Evolutionary conservation across 179 eudicot genomes (phyloP), one percentile per base, ranked within the genome.

Genomic region (Amaranthus tricolor): DNA sequence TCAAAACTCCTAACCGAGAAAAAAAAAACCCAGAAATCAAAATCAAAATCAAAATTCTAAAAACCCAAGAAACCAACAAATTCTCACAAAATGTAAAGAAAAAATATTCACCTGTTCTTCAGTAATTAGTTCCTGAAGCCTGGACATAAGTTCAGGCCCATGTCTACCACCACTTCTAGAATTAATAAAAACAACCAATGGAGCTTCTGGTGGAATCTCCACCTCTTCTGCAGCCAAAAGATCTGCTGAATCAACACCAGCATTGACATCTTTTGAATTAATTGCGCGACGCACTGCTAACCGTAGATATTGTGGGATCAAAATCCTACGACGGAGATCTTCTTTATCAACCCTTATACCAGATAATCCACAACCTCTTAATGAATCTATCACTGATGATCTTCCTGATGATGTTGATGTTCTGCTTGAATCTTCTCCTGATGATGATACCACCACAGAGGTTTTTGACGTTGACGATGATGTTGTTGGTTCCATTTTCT

Each of bases 131-230:
- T 88, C 88, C 74, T 90, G 90, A 3, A 94, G 84, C 68, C 97
- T 74, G 7, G 60, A 80, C 79, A 71, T 92, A 50, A 95, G 89
- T 54, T 82, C 87, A 4, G 93, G 89, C 0, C 99, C 98, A 64
- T 93, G 94, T 5, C 97, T 81, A 4, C 99, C 99, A 14, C 98
- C 98, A 68, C 99, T 95, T 54, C 80, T 79, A 3, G 99, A 84
- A 80, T 95, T 93, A 17, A 95, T 82, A 66, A 93, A 95, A 8
- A 93, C 92, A 3, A 91, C 86, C 63, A 91, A 5, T 7, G 99
- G 98, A 14, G 77, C 56, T 55, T 89, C 91, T 0, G 89, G 74
- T 5, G 85, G 65, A 2, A 19, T 2, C 15, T 83, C 63, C 0
- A 45, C 77, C 4, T 50, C 82, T n/a, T 78, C 89, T 15, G 72